These are phyloP conservation scores for Trypanosoma lewisi DNA, from an alignment of 208 protist species.

Conservation along the genomic window DNA sequence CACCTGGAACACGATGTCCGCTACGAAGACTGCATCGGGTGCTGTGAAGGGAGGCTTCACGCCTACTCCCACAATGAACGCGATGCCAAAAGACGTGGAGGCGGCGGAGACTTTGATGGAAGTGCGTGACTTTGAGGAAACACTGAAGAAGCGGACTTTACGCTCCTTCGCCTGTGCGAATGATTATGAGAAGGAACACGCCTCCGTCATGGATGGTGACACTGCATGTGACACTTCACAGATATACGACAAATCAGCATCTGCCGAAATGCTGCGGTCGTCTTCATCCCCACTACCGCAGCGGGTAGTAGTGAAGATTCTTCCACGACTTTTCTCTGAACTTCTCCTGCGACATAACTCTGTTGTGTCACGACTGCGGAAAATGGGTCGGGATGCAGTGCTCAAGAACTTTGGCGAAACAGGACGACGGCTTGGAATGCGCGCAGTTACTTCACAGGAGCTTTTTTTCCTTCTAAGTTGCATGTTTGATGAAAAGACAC, in stretches of 20 bases:
- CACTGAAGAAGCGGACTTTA: background rate
- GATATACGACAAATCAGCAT: background rate
- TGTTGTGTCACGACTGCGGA: slow-evolving; percentile 22
- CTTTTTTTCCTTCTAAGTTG: slow-evolving; percentile 22
- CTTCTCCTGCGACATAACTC: slow-evolving; percentile 31
- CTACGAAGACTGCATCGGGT: background rate
- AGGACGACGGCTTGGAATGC: slow-evolving; percentile 31
- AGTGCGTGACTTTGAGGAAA: slow-evolving; percentile 2
- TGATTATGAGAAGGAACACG: background rate
- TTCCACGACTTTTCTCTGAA: slow-evolving; percentile 24
- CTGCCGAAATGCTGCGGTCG: background rate
- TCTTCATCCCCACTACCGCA: background rate
- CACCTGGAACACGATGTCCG: background rate
- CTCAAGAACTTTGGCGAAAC: slow-evolving; percentile 14
- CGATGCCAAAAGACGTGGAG: background rate
- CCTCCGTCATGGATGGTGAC: background rate
- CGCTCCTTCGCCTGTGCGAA: background rate
- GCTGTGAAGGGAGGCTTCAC: background rate
- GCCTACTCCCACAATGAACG: background rate
- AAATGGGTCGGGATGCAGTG: slow-evolving; percentile 22
- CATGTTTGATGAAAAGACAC: slow-evolving; percentile 18
- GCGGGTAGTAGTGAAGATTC: slow-evolving; percentile 14
- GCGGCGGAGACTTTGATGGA: background rate
- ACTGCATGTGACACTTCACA: background rate
- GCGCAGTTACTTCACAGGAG: slow-evolving; percentile 24